Percentiles rank a stretch among this genome's conserved stretches.
Conservation (phyloP, 495 filamentous ascomycete species). For the Trichoderma parareesei region DNA sequence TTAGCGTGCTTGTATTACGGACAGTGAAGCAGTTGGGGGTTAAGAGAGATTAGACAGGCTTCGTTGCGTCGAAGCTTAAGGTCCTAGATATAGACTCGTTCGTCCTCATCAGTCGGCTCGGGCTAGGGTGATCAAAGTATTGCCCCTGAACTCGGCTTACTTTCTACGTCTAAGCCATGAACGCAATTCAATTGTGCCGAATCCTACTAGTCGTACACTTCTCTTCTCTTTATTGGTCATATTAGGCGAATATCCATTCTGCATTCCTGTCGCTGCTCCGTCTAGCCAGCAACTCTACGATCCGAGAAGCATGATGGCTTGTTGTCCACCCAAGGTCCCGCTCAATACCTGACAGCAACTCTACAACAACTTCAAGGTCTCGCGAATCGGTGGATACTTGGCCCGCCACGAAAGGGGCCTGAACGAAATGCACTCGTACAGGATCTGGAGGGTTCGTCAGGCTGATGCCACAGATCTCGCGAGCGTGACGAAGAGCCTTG, state of each 20-base stretch:
- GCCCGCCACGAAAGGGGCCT: not conserved
- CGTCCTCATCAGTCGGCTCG: no score
- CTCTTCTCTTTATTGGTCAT: not conserved
- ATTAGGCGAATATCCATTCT: not conserved
- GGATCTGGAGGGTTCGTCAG: not conserved
- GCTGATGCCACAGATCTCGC: constrained; percentile 6
- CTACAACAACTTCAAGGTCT: not conserved
- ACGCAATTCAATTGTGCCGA: not conserved
- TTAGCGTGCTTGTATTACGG: constrained; percentile 1
- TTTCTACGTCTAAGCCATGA: not conserved
- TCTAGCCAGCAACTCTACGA: not conserved
- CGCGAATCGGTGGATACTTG: not conserved
- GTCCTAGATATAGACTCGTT: no score
- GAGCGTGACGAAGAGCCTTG: not conserved
- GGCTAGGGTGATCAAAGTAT: not conserved
- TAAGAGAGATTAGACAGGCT: not conserved
- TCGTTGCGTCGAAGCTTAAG: no score
- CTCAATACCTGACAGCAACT: not conserved
- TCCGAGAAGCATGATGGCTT: constrained; percentile 1
- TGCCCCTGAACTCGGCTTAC: not conserved
- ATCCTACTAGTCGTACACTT: not conserved
- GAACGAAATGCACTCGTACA: not conserved
- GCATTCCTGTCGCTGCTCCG: not conserved
- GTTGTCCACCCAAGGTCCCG: constrained; percentile 1
- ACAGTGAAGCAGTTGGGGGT: not conserved